Percentiles rank a stretch among this genome's conserved stretches.
These are phyloP conservation scores for Trichoderma semiorbis DNA, from an alignment of 2,329 filamentous ascomycete genomes.

Conservation along the genomic window DNA sequence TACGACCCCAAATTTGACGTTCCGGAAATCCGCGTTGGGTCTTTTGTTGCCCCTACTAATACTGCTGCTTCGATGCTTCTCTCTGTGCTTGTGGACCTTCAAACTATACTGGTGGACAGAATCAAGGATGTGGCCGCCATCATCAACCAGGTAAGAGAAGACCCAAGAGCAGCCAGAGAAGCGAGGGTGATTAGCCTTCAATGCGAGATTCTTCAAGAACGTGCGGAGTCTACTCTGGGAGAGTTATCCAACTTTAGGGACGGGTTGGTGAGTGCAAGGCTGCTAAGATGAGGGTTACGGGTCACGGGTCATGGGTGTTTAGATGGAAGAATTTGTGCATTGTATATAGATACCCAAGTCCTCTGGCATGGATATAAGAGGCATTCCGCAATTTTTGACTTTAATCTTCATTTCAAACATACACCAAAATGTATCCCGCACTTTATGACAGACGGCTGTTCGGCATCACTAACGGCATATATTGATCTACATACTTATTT, in stretches of 20 bases:
- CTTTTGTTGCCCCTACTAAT: constrained; percentile 33
- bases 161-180: constrained; percentile 20
- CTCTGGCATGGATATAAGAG: not conserved
- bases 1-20: constrained; percentile 35
- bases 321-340: not conserved
- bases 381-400: not conserved
- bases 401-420: not conserved
- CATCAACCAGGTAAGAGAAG: constrained; percentile 10
- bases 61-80: constrained; percentile 34
- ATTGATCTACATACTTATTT: not conserved
- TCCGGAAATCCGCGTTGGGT: constrained; percentile 40
- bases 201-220: constrained; percentile 27
- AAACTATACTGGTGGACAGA: constrained; percentile 24
- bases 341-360: not conserved
- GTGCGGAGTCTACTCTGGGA: constrained; percentile 22
- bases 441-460: not conserved
- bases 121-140: constrained; percentile 19
- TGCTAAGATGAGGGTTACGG: not conserved
- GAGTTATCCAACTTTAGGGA: constrained; percentile 20
- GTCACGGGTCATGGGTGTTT: not conserved
- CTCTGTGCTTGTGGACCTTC: constrained; percentile 32
- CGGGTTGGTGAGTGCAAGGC: not conserved
- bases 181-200: constrained; percentile 26
- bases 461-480: not conserved
- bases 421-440: not conserved